Conservation (phyloP, 805 yeast genomes). For the Candida manassasensis region DNA sequence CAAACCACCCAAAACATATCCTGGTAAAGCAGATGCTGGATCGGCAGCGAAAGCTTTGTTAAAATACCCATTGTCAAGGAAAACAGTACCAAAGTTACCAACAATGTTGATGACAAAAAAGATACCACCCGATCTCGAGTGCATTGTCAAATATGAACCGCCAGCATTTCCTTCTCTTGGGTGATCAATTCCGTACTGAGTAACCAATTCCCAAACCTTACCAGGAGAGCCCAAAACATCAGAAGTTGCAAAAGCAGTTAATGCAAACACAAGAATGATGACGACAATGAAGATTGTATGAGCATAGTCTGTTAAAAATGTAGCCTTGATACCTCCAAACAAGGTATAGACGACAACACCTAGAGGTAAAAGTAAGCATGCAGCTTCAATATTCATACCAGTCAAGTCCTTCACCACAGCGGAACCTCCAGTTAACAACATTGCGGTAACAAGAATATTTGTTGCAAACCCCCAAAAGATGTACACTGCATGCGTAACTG, state of each 20-base stretch:
- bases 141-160: slow-evolving; percentile 87
- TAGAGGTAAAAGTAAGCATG: slow-evolving; percentile 75
- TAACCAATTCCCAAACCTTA: slow-evolving; percentile 68
- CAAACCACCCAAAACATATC: slow-evolving; percentile 82
- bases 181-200: slow-evolving; percentile 49
- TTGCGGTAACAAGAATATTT: slow-evolving; percentile 85
- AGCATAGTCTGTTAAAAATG: slow-evolving; percentile 42
- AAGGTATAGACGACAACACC: slow-evolving; percentile 54
- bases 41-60: slow-evolving; percentile 83
- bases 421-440: slow-evolving; percentile 88
- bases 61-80: slow-evolving; percentile 83
- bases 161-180: slow-evolving; percentile 79
- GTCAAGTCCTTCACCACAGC: slow-evolving; percentile 77
- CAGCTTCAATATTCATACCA: slow-evolving; percentile 75
- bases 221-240: slow-evolving; percentile 76
- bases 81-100: slow-evolving; percentile 88
- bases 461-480: slow-evolving; percentile 83
- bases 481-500: slow-evolving; percentile 62
- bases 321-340: slow-evolving; percentile 44
- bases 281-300: slow-evolving; percentile 58
- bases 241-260: slow-evolving; percentile 71
- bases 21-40: slow-evolving; percentile 82
- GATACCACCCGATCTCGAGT: slow-evolving; percentile 80
- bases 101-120: slow-evolving; percentile 83
- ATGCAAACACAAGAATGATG: slow-evolving; percentile 76